phyloP scores from a whole-genome alignment of 805 yeast genomes.

The Cyberlindnera veronae region DNA sequence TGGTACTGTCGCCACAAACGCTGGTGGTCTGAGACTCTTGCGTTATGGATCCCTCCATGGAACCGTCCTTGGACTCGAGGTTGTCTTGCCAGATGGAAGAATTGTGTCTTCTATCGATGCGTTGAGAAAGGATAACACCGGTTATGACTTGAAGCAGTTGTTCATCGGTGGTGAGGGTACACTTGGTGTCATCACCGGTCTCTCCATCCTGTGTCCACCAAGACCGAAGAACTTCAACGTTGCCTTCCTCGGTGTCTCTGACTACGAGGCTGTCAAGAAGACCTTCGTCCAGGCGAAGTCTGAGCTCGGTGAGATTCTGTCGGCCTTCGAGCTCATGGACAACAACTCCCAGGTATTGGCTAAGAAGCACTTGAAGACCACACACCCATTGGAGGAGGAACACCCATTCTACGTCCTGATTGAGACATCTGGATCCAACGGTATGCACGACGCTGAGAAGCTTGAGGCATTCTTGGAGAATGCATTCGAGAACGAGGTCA shows the following conservation, averaged over 20 bases:
- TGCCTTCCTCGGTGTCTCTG: constrained; percentile 78
- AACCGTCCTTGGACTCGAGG: constrained; percentile 85
- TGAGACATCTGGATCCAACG: constrained; percentile 94
- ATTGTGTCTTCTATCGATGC: constrained; percentile 76
- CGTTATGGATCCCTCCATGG: constrained; percentile 94
- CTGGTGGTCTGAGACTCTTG: constrained; percentile 87
- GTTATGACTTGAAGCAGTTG: constrained; percentile 87
- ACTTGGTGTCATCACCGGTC: constrained; percentile 85
- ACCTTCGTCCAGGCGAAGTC: constrained; percentile 74
- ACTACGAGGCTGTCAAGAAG: constrained; percentile 79
- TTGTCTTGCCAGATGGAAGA: constrained; percentile 87
- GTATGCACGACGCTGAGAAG: constrained; percentile 90
- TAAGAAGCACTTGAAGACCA: constrained; percentile 52
- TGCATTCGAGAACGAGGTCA: constrained; percentile 79
- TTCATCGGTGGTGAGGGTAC: constrained; percentile 96
- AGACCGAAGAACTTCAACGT: constrained; percentile 85
- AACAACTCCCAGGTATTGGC: constrained; percentile 61
- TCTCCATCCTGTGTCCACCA: constrained; percentile 84
- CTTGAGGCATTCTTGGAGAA: constrained; percentile 78
- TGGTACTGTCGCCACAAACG: constrained; percentile 93
- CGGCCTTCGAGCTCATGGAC: constrained; percentile 96
- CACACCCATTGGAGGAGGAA: constrained; percentile 78
- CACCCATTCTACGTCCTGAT: constrained; percentile 89
- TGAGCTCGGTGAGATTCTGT: constrained; percentile 79
- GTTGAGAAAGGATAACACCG: constrained; percentile 91